phyloP scores from a whole-genome alignment of 352 stramenopile genomes.

The Globisporangium lucens region DNA sequence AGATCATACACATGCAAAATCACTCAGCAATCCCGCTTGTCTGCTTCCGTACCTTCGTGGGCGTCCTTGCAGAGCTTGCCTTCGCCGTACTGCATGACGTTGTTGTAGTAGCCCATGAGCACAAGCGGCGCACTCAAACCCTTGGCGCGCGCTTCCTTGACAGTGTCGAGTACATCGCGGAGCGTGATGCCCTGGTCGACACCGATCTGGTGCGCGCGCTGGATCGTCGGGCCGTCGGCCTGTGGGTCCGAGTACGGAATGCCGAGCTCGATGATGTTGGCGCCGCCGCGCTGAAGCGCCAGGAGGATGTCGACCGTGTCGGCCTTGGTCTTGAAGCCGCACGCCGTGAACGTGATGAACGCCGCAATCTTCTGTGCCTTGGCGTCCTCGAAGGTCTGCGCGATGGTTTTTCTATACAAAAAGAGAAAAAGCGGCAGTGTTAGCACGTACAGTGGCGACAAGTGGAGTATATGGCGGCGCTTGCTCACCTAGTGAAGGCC shows the following conservation, averaged over 20 bases:
- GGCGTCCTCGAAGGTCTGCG: constrained; percentile 56
- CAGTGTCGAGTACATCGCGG: constrained; percentile 90
- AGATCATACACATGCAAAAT: not conserved
- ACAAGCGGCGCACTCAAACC: constrained; percentile 95
- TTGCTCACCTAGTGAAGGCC: not conserved
- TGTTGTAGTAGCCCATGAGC: constrained; percentile 99
- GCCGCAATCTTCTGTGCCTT: constrained; percentile 81
- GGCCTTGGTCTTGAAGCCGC: constrained; percentile 91
- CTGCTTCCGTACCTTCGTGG: constrained; percentile 46
- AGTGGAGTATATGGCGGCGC: not conserved
- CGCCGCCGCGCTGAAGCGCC: constrained; percentile 94
- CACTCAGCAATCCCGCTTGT: not conserved
- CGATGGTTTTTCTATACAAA: constrained; percentile 51
- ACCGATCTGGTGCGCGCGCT: constrained; percentile 93
- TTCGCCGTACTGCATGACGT: constrained; percentile 96
- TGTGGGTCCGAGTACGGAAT: constrained; percentile 99
- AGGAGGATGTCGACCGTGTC: constrained; percentile 96
- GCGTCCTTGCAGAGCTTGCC: constrained; percentile 86
- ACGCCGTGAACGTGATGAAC: constrained; percentile 97
- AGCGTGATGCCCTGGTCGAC: constrained; percentile 94
- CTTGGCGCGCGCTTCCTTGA: constrained; percentile 85
- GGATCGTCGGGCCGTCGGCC: constrained; percentile 97
- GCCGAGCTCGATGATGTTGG: constrained; percentile 96
- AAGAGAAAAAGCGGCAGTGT: not conserved
- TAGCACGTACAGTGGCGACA: too few relatives aligned